Base-by-base conservation (phyloP, 805 yeast genomes). In the Yamadazyma ubonensis region DNA sequence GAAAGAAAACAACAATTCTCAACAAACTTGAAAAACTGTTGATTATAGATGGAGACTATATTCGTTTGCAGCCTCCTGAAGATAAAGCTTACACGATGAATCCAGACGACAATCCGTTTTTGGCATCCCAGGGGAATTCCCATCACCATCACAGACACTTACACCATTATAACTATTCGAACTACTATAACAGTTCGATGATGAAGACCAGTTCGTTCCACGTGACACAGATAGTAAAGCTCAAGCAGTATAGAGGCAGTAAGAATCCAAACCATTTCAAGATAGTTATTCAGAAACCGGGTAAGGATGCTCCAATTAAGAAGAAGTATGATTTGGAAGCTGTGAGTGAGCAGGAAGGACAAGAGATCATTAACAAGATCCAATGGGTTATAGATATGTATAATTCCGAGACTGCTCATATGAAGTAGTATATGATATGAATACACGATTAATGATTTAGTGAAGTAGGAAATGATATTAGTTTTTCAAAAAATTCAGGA, bases 1-100 rank as follows among this genome's bases (percentile, higher is more conserved):
- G 97, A 53, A 78, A 93, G 44, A 91, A 90, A 52, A 90, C 89
- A 16, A 81, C 95, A 0, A 81, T 91, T 48, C 78, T 85, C 43
- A 80, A 79, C 42, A 74, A 89, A 39, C 86, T 86, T 45, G 95
- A 89, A 51, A 78, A 93, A 51, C 78, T 89, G 0, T 68, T 91
- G 22, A 89, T 93, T 1, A 78, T 91, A 27, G 98, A 91, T 60
- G 98, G 97, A n/a, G 96, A 88, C 52, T 89, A 88, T 53, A 78
- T 91, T 10, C 91, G 90, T 53, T 76, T 91, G 35, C 78, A 87
- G 52, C 96, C 97, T 0, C 82, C 89, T 6, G 88, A 86, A 51
- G 91, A 86, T 43, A 72, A 78, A 75, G 49, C 78, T 5, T 63
- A 58, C 47, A 57, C 58, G 23, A 52, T 55, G 36, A 59, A 53